These are phyloP conservation scores for Rhodotorula toruloides DNA, from an alignment of 768 basidiomycete genomes.

Conservation along the genomic window DNA sequence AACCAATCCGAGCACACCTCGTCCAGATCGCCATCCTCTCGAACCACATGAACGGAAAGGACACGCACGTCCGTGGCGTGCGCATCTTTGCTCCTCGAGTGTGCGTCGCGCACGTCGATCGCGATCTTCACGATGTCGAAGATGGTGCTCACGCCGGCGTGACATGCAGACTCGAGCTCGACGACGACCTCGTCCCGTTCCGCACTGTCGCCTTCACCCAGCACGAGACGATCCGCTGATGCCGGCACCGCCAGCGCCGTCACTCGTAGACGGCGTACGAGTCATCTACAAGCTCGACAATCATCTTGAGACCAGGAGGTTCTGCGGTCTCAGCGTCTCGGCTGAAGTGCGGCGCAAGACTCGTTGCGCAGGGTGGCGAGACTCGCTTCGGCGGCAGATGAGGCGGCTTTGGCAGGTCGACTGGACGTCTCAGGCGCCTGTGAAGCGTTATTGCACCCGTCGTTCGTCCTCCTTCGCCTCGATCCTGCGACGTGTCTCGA, in stretches of 20 bases:
- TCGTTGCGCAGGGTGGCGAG: no score
- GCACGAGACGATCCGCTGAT: constrained; percentile 71
- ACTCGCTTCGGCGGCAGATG: no score
- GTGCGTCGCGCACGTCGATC: constrained; percentile 50
- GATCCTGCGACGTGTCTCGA: no score
- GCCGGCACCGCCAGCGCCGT: no score
- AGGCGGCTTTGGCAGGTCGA: no score
- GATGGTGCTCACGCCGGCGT: constrained; percentile 48
- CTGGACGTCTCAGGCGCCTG: no score
- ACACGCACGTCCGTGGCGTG: constrained; percentile 92
- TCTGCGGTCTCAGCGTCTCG: no score
- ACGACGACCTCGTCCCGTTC: constrained; percentile 72
- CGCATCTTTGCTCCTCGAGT: constrained; percentile 77
- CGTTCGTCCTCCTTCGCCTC: no score
- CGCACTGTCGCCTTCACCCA: constrained; percentile 61
- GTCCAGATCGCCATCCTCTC: constrained; percentile 82
- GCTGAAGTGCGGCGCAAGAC: no score
- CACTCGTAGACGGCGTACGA: neutral
- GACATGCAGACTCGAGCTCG: constrained; percentile 43
- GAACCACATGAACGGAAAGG: constrained; percentile 98
- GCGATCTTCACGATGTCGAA: neutral
- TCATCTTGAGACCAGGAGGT: neutral
- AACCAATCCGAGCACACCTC: constrained; percentile 80
- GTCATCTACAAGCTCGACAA: neutral
- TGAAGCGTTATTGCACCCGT: no score